Base-by-base conservation (phyloP, 345 rosid genomes). In the Barbarea vulgaris region DNA sequence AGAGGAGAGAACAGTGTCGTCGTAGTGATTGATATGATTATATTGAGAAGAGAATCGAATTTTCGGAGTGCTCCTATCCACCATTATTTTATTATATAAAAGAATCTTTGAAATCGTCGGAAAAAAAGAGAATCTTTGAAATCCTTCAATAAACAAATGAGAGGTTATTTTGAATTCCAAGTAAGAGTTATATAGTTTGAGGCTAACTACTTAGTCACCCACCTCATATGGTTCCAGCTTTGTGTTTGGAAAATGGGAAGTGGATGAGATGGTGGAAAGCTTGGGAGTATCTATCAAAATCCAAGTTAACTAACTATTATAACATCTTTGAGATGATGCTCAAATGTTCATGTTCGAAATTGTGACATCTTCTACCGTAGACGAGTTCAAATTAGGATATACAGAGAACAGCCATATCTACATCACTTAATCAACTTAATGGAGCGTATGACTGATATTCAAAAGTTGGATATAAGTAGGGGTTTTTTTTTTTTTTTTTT, bases 1-100 rank as follows among this genome's bases (percentile, higher is more conserved):
- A 42, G 19, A 57, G 6, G 33, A 46, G 63, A 27, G 24, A 44
- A 44, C 7, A 31, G 21, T 68, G 39, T 60, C 13, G 27, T 21
- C 28, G 30, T 68, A 51, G 74, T 60, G 74, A 68, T 60, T 52
- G 57, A 61, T 76, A 68, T 68, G 69, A 60, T 52, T 76, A 22
- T 19, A 42, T 21, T 51, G 79, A 69, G 47, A 68, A 76, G 19
- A 61, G 63, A 69, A 68, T 52, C 79, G 74, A 68, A 76, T 60
- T 27, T 68, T 15, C 31, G 48, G 7, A 75, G 79, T 75, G 73
- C 63, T 67, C 54, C 55, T 60, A 39, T 39, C 74, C 79, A 68
- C 74, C 63, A 67, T 8, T 28, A 42, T 22, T 42, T 47, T 56
- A 33, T n/a, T 46, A 47, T 51, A 48, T 13, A 7, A 13, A 4